Base-by-base conservation (phyloP, 2,329 filamentous ascomycete genomes). In the Paecilomyces dactylethromorphus region DNA sequence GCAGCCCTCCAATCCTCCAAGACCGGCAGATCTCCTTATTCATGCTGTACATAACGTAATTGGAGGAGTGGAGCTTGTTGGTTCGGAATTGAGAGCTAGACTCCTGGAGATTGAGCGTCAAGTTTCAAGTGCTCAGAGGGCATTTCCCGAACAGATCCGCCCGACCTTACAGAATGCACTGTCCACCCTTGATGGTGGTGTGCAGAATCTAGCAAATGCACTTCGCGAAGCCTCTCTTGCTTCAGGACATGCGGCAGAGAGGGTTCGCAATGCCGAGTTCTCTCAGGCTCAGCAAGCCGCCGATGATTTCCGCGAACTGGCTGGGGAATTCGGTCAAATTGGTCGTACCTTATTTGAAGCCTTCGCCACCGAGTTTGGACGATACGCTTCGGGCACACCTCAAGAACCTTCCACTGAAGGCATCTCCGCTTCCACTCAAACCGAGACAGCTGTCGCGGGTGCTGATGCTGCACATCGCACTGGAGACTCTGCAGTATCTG, bases 301-400 rank as follows among this genome's bases (percentile, higher is more conserved):
- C 7, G 67, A 71, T 33, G 68, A 71, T 26, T 66, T 81, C 35
- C 74, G 71, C 55, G 68, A 63, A 56, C 71, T 80, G 63, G 71
- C 76, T 3, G 64, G 67, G n/a, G 76, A 78, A 53, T 63, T 79
- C 52, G 73, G 74, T 53, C 66, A 76, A 52, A 69, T 75, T 55
- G 70, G 74, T 3, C 68, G 69, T 54, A 72, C 73, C 8, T 60
- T 78, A 18, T 74, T 74, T 56, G 62, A 72, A 6, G 66, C 71
- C 0, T 75, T 77, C 53, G 72, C 76, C 58, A 60, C 65, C 13
- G 73, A 74, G 53, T 68, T 75, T 55, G 65, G 68, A 22, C 66
- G 65, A 54, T 57, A 56, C 59, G 56, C 31, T 3, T 59, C 63
- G 1, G 58, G 51, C n/a, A 32, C 50, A n/a, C 52, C 59, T 22